Evolutionary conservation across 2,329 filamentous ascomycete genomes (phyloP).

Genomic region (Plectosphaerella plurivora): DNA sequence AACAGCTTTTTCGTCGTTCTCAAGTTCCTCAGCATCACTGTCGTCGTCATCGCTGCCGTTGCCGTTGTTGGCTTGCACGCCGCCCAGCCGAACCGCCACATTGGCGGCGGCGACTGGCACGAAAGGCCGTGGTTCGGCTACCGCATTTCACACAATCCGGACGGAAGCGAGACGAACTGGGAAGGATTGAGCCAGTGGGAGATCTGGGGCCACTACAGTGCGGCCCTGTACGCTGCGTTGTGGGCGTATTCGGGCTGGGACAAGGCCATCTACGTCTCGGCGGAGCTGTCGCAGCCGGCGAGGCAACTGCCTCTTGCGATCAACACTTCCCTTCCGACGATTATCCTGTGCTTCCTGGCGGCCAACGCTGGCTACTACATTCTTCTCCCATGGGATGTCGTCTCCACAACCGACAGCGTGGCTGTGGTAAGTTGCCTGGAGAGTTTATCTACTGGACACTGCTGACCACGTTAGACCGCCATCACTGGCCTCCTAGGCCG

Average conservation of each 20-base stretch:
- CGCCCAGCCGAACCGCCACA: constrained; percentile 26
- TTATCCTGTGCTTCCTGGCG: constrained; percentile 54
- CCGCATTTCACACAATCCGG: constrained; percentile 43
- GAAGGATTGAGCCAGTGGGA: constrained; percentile 47
- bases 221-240: constrained; percentile 56
- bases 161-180: constrained; percentile 47
- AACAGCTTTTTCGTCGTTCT: constrained; percentile 52
- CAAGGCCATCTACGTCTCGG: constrained; percentile 54
- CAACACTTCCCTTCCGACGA: constrained; percentile 55
- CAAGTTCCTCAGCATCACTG: constrained; percentile 46
- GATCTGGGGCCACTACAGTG: constrained; percentile 53
- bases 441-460: not conserved
- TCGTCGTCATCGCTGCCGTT: constrained; percentile 43
- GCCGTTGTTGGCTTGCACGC: constrained; percentile 39
- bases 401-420: constrained; percentile 57
- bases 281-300: constrained; percentile 45
- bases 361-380: constrained; percentile 61
- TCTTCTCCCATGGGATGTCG: constrained; percentile 53
- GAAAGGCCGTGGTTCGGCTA: constrained; percentile 50
- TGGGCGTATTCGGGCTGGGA: constrained; percentile 67
- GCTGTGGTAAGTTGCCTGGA: constrained; percentile 46
- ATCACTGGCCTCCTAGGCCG: constrained; percentile 50
- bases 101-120: constrained; percentile 47
- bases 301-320: constrained; percentile 56
- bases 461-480: constrained; percentile 37